Evolutionary conservation across 768 basidiomycete species (phyloP).

Genomic region (Coprinellus micaceus): DNA sequence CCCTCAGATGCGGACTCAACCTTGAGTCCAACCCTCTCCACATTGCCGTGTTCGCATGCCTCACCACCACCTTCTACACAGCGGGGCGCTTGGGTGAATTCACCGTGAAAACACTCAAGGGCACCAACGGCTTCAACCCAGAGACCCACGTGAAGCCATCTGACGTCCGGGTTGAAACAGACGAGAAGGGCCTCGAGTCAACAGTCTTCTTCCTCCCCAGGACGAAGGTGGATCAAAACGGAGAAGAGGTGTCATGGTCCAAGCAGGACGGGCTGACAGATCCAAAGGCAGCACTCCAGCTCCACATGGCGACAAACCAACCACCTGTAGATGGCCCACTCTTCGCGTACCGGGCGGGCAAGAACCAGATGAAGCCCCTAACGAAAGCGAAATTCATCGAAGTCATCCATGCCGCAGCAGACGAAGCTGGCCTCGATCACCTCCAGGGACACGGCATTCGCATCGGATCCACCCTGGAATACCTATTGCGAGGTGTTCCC

Average conservation of each 20-base stretch:
- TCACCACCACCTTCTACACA: conserved; percentile 36
- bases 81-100: conserved; percentile 35
- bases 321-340: conserved; percentile 14
- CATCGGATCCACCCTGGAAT: conserved; percentile 29
- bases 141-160: conserved; percentile 24
- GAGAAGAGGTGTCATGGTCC: conserved; percentile 11
- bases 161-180: conserved; percentile 15
- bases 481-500: conserved; percentile 29
- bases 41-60: conserved; percentile 33
- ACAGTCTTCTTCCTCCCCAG: conserved; percentile 26
- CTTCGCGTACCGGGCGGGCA: conserved; percentile 6
- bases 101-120: conserved; percentile 26
- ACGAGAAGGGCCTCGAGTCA: conserved; percentile 21
- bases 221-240: conserved; percentile 20
- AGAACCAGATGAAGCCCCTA: conserved; percentile 17
- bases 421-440: conserved; percentile 1
- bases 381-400: conserved; percentile 22
- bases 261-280: conserved; percentile 18
- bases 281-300: conserved; percentile 16
- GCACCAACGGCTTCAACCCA: conserved; percentile 22
- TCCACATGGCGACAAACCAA: conserved; percentile 24
- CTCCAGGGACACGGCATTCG: conserved; percentile 26
- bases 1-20: conserved; percentile 20
- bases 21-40: conserved; percentile 24
- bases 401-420: conserved; percentile 14